Base-by-base conservation (phyloP, 169 alveolate genomes). In the Plasmodium fragile region DNA sequence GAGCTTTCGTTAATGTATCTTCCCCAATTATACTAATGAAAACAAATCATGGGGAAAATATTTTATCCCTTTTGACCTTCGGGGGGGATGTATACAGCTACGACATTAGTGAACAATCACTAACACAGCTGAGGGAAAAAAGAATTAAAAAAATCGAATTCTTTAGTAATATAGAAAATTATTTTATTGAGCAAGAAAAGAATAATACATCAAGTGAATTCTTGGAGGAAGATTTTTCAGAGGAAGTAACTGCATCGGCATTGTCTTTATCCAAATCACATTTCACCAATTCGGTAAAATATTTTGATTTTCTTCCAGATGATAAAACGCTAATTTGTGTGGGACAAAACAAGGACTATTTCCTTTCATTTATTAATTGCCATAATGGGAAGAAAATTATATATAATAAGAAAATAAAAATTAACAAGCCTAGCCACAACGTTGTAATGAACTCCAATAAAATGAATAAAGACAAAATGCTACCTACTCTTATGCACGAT, bases 261-360 rank as follows among this genome's bases (percentile, higher is more conserved):
- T 41, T 85, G n/a, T 85, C 93, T 45, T 22, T 85, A 18, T 85
- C 71, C 43, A 77, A 73, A 52, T 39, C 93, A 2, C 80, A 85
- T 52, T 85, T 85, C 79, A 85, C 84, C 2, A 53, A 52, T 85
- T 73, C 84, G 55, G 69, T 85, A 32, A 85, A 85, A 85, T 73
- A 77, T 41, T 85, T 85, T 69, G 93, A 85, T 75, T 85, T 85
- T 69, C 71, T 85, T 25, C 65, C 84, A 22, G 93, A 85, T 85
- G 85, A 73, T 32, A 75, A 75, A 85, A 85, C 93, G 10, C 65
- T 85, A 73, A 69, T 85, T 6, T 85, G 93, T 85, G 93, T 85
- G 11, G 93, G 93, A 3, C 65, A 36, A 52, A 85, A 85, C 45
- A 73, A 85, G 45, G 93, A 85, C 65, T 85, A 85, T 22, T 85